Conservation (phyloP, 345 rosid species). For the Durio zibethinus region DNA sequence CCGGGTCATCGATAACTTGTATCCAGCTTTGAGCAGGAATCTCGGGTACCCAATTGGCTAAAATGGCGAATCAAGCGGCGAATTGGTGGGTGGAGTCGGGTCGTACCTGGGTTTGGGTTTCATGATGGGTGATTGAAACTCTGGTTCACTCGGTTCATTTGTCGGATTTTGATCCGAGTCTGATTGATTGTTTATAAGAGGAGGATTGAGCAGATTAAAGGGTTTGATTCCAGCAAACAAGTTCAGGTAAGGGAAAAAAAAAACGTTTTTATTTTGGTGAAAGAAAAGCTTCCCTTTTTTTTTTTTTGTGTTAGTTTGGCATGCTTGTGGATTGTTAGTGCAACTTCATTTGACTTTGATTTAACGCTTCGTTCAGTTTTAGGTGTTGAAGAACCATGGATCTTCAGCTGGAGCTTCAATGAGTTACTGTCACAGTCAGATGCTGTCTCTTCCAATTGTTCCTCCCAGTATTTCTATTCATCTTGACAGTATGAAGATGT, state of each 20-base stretch:
- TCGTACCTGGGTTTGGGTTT: slow-evolving; percentile 57
- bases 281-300: neutral
- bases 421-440: slow-evolving; percentile 90
- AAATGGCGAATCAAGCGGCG: neutral
- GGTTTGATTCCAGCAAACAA: slow-evolving; percentile 51
- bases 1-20: slow-evolving; percentile 80
- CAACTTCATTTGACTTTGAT: neutral
- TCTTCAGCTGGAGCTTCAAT: slow-evolving; percentile 94
- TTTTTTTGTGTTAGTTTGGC: neutral
- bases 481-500: slow-evolving; percentile 54
- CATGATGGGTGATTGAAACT: slow-evolving; percentile 81
- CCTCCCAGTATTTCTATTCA: slow-evolving; percentile 60
- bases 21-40: slow-evolving; percentile 66
- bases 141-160: slow-evolving; percentile 65
- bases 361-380: slow-evolving; percentile 4
- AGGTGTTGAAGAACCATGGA: slow-evolving; percentile 94
- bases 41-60: slow-evolving; percentile 25
- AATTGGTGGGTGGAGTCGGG: slow-evolving; percentile 16
- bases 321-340: neutral
- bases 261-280: neutral
- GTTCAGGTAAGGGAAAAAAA: slow-evolving; percentile 50
- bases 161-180: slow-evolving; percentile 45
- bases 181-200: slow-evolving; percentile 55
- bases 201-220: slow-evolving; percentile 62
- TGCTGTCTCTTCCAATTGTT: slow-evolving; percentile 69